These are phyloP conservation scores for Lactarius indigo DNA, from an alignment of 768 basidiomycete species.

Conservation along the genomic window DNA sequence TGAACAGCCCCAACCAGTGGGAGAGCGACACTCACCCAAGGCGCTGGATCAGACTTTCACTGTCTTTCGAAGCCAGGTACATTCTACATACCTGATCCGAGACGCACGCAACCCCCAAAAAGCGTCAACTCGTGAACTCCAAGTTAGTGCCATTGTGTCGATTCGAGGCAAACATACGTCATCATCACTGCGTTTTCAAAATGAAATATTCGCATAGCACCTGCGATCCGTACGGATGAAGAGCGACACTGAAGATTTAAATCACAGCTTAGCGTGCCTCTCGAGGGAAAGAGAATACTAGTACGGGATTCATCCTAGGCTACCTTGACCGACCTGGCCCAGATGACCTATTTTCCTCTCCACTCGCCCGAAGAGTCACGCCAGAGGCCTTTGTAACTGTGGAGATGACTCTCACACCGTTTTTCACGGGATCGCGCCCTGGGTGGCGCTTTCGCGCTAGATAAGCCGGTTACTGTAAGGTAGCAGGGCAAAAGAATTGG, in stretches of 20 bases:
- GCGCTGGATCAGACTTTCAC: slow-evolving; percentile 15
- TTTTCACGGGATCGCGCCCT: slow-evolving; percentile 9
- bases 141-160: neutral
- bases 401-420: slow-evolving; percentile 7
- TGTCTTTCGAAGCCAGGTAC: slow-evolving; percentile 13
- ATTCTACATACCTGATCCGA: slow-evolving; percentile 29
- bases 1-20: slow-evolving; percentile 4
- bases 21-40: slow-evolving; percentile 18
- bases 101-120: slow-evolving; percentile 28
- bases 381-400: slow-evolving; percentile 7
- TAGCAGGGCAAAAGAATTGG: neutral
- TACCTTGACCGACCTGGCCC: slow-evolving; percentile 2
- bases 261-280: neutral
- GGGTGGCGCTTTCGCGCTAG: slow-evolving; percentile 13
- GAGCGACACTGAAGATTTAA: slow-evolving; percentile 25
- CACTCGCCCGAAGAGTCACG: neutral
- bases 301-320: slow-evolving; percentile 2
- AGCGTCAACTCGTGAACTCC: slow-evolving; percentile 14
- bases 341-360: slow-evolving; percentile 17
- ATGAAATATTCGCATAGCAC: slow-evolving; percentile 28
- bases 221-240: slow-evolving; percentile 31
- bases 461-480: neutral
- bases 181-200: slow-evolving; percentile 32
- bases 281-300: neutral
- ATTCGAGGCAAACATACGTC: slow-evolving; percentile 27